Base-by-base conservation (phyloP, 2,329 filamentous ascomycete genomes). In the Fusarium lyarnte region DNA sequence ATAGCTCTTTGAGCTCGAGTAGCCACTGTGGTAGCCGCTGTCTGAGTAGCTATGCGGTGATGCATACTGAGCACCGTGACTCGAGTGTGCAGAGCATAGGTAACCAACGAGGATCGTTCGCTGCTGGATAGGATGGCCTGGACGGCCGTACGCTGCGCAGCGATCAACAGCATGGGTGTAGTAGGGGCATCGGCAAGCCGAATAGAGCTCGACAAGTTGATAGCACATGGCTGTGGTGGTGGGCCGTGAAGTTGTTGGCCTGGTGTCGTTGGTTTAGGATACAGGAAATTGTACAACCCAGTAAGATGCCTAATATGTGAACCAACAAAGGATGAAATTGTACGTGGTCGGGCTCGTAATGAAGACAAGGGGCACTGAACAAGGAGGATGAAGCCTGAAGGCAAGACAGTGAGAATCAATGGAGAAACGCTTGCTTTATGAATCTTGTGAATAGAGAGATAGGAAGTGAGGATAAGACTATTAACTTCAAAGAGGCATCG, bases 171-270 rank as follows among this genome's bases (percentile, higher is more conserved):
- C 91, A 81, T 97, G 95, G 78, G 92, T 88, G 85, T 95, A 94
- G 86, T 97, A 97, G 76, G 95, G 87, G 83, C 94, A 97, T 72
- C 91, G 89, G 87, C 94, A 97, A 62, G 92, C 93, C 61, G 94
- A 91, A 85, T 94, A 97, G 66, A 93, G 88, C 82, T 97, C 94
- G 77, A 95, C 86, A 70, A 97, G 84, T 84, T 95, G 93, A 79
- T 94, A 95, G 79, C 94, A 97, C 94, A 97, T 97, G 69, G 74
- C 86, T 81, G 57, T 31, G 58, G 52, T 72, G 38, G 45, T 51
- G 54, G 70, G 53, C 55, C 60, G 51, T 55, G 62, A 58, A 61
- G 45, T 68, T 64, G 53, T 72, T 74, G 67, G 71, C 66, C 59
- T 65, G 66, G 60, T 41, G 58, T 66, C 39, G 58, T 67, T 58